Base-by-base conservation (phyloP, 305 asterid species). In the Fraxinus baroniana region DNA sequence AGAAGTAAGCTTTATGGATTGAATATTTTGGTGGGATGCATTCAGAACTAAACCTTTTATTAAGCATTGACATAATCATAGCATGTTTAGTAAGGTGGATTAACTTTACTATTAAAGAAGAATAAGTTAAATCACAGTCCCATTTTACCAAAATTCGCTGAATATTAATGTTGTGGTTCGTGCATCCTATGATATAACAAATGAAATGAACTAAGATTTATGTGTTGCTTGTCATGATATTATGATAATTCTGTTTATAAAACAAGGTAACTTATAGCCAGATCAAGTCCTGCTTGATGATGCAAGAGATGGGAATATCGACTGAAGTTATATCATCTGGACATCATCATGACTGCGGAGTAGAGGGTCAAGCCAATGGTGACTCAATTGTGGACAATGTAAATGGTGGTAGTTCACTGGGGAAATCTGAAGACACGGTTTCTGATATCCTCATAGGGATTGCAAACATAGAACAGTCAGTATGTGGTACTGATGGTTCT, bases 261-360 rank as follows among this genome's bases (percentile, higher is more conserved):
- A 37, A 77, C 87, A 26, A 93, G 99, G 93, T 94, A 37, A 92
- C 87, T 86, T 95, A 93, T 78, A 4, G 17, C 62, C 98, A 93
- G 87, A 95, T 94, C 78, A 91, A 89, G 90, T 84, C 87, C 52
- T 86, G 78, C 81, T 84, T 95, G 91, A 26, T 76, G 75, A 89
- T 93, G 89, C 95, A 88, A 83, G 97, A 94, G 82, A 83, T 84
- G 83, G 95, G 94, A 83, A 73, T 84, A 52, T 73, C 90, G 74
- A 68, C 49, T n/a, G 87, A 78, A 18, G 80, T 78, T 39, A 30
- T 84, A 83, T 76, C 83, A 77, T 83, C 91, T 57, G 78, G 76
- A 66, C 80, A 75, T 49, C 87, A 84, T 75, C 86, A 82, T 26
- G 75, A 76, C 79, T 32, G 82, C 80, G 71, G 30, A 18, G 26